A percentile compares a stretch with the other conserved stretches of the same genome.
phyloP scores from a whole-genome alignment of 495 filamentous ascomycete genomes.

The Tuber brumale region DNA sequence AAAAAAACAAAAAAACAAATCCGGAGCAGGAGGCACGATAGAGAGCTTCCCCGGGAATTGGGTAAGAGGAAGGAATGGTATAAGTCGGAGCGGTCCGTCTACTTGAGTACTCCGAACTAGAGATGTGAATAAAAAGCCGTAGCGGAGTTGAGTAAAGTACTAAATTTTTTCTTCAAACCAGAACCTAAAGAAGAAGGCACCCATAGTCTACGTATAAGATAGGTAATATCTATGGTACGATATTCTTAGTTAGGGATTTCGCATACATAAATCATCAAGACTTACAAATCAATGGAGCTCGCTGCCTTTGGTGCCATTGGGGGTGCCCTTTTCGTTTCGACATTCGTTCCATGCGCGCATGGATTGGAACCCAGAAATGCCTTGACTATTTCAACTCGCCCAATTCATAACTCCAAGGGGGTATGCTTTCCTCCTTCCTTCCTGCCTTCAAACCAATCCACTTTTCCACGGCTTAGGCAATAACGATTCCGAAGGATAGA shows the following conservation, averaged over 20 bases:
- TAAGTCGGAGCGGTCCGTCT: neutral
- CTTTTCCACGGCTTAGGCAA: neutral
- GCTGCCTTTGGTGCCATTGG: constrained; percentile 55
- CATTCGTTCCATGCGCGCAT: constrained; percentile 74
- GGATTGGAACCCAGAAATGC: constrained; percentile 57
- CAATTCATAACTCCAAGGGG: constrained; percentile 37
- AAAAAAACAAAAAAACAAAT: neutral
- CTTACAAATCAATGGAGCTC: constrained; percentile 43
- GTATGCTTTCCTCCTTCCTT: constrained; percentile 13
- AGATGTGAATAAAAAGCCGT: neutral
- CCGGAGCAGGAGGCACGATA: neutral
- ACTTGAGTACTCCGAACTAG: neutral
- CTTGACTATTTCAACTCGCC: constrained; percentile 59
- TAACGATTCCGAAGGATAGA: constrained; percentile 32
- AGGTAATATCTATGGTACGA: constrained; percentile 48
- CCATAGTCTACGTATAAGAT: constrained; percentile 47
- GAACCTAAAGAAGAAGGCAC: constrained; percentile 20
- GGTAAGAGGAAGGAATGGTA: neutral
- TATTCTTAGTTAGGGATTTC: neutral
- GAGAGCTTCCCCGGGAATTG: neutral
- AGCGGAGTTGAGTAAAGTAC: neutral
- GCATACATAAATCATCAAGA: neutral
- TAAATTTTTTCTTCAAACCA: neutral
- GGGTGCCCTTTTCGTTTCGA: constrained; percentile 75
- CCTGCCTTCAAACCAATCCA: neutral